Percentiles rank a stretch among this genome's conserved stretches.
Conservation (phyloP, 2,329 filamentous ascomycete genomes). For the Aureobasidium subglaciale region DNA sequence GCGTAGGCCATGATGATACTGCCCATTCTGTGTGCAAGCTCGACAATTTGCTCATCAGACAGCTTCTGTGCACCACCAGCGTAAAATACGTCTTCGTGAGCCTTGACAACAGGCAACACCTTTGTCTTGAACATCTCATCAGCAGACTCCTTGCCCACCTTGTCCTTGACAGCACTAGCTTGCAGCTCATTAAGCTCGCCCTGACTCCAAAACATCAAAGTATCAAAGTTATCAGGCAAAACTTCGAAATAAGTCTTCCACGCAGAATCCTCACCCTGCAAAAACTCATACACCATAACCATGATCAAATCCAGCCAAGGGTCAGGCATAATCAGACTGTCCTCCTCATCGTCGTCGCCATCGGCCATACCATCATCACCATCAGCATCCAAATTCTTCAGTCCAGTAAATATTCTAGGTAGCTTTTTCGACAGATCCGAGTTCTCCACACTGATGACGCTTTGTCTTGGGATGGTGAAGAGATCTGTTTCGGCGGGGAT, state of each 20-base stretch:
- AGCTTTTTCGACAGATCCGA: slow-evolving; percentile 53
- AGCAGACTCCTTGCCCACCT: slow-evolving; percentile 67
- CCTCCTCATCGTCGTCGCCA: slow-evolving; percentile 23
- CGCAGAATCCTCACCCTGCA: slow-evolving; percentile 50
- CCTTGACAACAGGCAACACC: slow-evolving; percentile 49
- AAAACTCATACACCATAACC: slow-evolving; percentile 70
- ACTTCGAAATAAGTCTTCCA: slow-evolving; percentile 77
- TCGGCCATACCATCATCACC: background rate
- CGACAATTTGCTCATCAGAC: slow-evolving; percentile 43
- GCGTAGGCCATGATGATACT: slow-evolving; percentile 89
- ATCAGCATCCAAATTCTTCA: background rate
- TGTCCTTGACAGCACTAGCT: slow-evolving; percentile 66
- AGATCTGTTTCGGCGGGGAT: slow-evolving; percentile 69
- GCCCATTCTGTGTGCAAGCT: slow-evolving; percentile 69
- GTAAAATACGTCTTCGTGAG: slow-evolving; percentile 47
- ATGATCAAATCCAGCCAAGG: slow-evolving; percentile 59
- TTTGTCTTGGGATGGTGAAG: slow-evolving; percentile 68
- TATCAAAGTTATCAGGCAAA: slow-evolving; percentile 66
- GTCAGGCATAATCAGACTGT: slow-evolving; percentile 30
- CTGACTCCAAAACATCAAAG: slow-evolving; percentile 81
- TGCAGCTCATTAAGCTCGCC: slow-evolving; percentile 66
- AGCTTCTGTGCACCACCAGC: slow-evolving; percentile 33
- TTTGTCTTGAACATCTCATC: slow-evolving; percentile 59
- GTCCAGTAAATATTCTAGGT: slow-evolving; percentile 28
- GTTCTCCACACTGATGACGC: slow-evolving; percentile 66